Evolutionary conservation across 495 filamentous ascomycete species (phyloP), one percentile per base, ranked within the genome.

Genomic region (Echria macrotheca): DNA sequence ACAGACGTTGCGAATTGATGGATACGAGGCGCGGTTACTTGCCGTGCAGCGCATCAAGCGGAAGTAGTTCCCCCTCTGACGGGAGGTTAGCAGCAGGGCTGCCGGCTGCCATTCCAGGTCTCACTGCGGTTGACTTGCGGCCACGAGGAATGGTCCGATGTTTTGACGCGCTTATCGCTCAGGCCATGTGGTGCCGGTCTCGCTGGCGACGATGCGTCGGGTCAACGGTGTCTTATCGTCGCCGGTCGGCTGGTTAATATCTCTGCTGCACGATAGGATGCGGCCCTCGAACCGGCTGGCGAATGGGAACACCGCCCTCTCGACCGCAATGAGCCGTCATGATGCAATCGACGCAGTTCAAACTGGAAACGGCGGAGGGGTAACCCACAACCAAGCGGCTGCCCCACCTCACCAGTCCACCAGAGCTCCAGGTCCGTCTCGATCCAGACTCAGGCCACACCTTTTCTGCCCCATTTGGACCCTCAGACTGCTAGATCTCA

Each of bases 331-430:
- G 32, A 39, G 17, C 21, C 22, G 45, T 21, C 17, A 48, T 48
- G 46, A 48, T 48, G 46, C 46, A 48, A 48, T 48, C 12, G 46
- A 48, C 25, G 35, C 33, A 39, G 23, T 26, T 18, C 11, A 37
- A 26, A 31, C 46, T 48, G 22, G 45, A 48, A 38, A 48, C 45
- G 24, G 45, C 14, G n/a, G 35, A 48, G 46, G 46, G 32, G 45
- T 28, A 39, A n/a, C 12, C 19, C 15, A 4, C 33, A 1, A 6
- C 1, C 7, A 17, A 21, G 14, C 15, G 17, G 17, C 38, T 17
- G 18, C 25, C 5, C 5, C n/a, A 44, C 41, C 41, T 28, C 40
- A 24, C 40, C 40, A 43, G 25, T 24, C 22, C 41, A 44, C n/a
- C n/a, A n/a, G n/a, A n/a, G n/a, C n/a, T n/a, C n/a, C n/a, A n/a